Conservation (phyloP, 768 basidiomycete genomes). For the Pulveroboletus sp. region DNA sequence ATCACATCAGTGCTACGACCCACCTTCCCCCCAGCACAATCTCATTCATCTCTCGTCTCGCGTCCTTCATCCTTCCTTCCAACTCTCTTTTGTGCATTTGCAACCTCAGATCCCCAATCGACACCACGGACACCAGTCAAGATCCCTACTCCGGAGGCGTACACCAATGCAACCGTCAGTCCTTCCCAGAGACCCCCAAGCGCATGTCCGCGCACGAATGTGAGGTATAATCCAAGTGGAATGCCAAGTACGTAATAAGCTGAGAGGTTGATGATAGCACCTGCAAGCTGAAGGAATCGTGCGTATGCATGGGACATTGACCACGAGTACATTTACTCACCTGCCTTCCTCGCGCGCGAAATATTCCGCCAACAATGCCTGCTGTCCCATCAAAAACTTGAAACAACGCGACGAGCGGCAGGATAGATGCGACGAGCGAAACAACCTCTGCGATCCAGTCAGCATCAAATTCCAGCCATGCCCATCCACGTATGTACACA, state of each 20-base stretch:
- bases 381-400: slow-evolving; percentile 81
- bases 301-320: not conserved
- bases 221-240: slow-evolving; percentile 74
- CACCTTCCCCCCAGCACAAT: not conserved
- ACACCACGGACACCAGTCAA: slow-evolving; percentile 46
- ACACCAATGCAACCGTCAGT: slow-evolving; percentile 64
- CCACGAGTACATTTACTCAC: slow-evolving; percentile 22
- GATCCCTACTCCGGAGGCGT: slow-evolving; percentile 51
- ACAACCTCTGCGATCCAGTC: slow-evolving; percentile 37
- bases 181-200: slow-evolving; percentile 85
- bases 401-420: slow-evolving; percentile 74
- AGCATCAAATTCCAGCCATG: not conserved
- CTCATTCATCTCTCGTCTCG: not conserved
- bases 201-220: slow-evolving; percentile 53
- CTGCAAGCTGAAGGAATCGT: slow-evolving; percentile 44
- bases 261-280: slow-evolving; percentile 57
- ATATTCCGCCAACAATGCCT: slow-evolving; percentile 67
- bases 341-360: slow-evolving; percentile 81
- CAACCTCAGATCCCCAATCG: slow-evolving; percentile 64
- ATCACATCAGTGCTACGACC: no score
- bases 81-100: slow-evolving; percentile 12
- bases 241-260: slow-evolving; percentile 84
- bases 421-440: slow-evolving; percentile 49
- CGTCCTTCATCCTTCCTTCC: slow-evolving; percentile 41
- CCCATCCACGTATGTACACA: not conserved